Evolutionary conservation across 2,329 filamentous ascomycete species (phyloP).

Genomic region (Cladorrhinum sp.): DNA sequence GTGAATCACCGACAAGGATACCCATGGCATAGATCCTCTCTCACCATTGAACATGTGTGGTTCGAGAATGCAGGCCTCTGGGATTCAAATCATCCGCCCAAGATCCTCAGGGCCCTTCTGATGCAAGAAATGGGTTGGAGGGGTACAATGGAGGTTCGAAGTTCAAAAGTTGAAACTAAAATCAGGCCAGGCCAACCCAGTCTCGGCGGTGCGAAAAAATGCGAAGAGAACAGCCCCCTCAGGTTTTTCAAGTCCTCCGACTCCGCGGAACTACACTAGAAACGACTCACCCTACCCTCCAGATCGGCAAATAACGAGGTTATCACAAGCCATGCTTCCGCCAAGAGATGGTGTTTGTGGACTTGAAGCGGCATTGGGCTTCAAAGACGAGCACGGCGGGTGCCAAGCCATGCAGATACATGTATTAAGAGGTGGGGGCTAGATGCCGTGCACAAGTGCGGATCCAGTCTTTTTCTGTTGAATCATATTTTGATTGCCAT

Average conservation of each 20-base stretch:
- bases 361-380: not conserved
- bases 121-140: not conserved
- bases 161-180: not conserved
- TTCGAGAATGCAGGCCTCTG: not conserved
- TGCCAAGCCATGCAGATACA: not conserved
- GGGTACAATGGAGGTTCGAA: not conserved
- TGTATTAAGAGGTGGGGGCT: not conserved
- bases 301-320: not conserved
- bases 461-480: not conserved
- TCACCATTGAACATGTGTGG: not conserved
- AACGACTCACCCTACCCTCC: not conserved
- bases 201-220: not conserved
- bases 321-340: not conserved
- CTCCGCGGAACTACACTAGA: not conserved
- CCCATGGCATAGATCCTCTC: not conserved
- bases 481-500: not conserved
- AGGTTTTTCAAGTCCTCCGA: not conserved
- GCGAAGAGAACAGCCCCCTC: not conserved
- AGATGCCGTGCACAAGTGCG: not conserved
- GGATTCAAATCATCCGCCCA: not conserved
- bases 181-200: not conserved
- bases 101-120: not conserved
- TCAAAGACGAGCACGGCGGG: not conserved
- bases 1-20: not conserved
- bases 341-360: not conserved